Percentiles rank a stretch among this genome's conserved stretches.
These are phyloP conservation scores for Solanum verrucosum DNA, from an alignment of 257 asterid genomes.

Conservation along the genomic window DNA sequence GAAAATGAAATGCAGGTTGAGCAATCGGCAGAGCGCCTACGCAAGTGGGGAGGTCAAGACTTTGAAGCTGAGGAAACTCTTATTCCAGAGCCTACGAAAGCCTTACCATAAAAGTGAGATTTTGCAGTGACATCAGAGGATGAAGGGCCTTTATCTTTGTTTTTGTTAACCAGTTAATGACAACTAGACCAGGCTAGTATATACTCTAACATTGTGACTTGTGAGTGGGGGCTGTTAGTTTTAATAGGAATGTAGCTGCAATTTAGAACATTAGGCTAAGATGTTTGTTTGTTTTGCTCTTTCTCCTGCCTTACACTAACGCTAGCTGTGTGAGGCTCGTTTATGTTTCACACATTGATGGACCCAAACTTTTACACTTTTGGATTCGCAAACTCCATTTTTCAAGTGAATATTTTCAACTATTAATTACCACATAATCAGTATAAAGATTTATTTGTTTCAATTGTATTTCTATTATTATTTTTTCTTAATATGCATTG, in stretches of 20 bases:
- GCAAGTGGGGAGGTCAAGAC: conserved; percentile 59
- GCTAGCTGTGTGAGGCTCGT: not conserved
- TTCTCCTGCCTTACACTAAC: not conserved
- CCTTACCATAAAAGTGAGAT: not conserved
- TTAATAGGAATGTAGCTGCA: not conserved
- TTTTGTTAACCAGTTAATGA: not conserved
- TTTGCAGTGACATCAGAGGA: not conserved
- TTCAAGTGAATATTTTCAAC: too few species aligned
- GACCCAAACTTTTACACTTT: not conserved
- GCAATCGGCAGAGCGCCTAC: conserved; percentile 49
- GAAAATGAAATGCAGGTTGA: conserved; percentile 27
- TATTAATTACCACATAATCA: too few species aligned
- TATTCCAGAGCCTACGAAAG: not conserved
- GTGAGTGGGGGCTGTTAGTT: not conserved
- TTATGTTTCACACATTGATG: not conserved
- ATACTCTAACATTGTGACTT: not conserved
- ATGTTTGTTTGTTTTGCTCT: not conserved
- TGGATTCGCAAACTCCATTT: not conserved
- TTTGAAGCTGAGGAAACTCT: not conserved
- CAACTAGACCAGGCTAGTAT: not conserved
- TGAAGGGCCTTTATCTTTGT: not conserved
- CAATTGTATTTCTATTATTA: too few species aligned
- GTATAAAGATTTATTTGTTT: too few species aligned
- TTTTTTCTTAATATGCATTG: too few species aligned
- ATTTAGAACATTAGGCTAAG: not conserved